These are phyloP conservation scores for Glaciozyma antarctica DNA, from an alignment of 768 basidiomycete genomes.

Conservation along the genomic window DNA sequence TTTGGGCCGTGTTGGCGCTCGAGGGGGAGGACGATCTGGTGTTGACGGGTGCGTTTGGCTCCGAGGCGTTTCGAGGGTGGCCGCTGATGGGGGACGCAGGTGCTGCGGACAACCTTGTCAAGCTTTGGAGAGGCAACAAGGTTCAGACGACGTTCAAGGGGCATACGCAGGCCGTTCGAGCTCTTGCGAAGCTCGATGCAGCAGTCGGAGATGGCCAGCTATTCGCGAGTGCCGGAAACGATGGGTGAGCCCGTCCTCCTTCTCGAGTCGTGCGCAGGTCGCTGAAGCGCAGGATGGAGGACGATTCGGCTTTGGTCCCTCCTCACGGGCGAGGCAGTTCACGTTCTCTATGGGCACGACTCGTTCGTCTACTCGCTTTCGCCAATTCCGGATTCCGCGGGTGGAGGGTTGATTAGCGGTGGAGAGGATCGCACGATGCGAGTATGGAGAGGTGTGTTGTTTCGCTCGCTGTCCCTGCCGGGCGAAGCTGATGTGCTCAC, in stretches of 20 bases:
- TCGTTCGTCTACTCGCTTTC: constrained; percentile 91
- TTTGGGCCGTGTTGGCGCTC: constrained; percentile 82
- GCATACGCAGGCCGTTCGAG: constrained; percentile 80
- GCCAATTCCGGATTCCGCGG: constrained; percentile 55
- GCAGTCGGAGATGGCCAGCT: constrained; percentile 42
- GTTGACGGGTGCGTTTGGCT: constrained; percentile 58
- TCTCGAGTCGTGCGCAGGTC: neutral
- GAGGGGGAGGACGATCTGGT: constrained; percentile 54
- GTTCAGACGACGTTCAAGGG: constrained; percentile 67
- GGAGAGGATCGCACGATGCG: constrained; percentile 91
- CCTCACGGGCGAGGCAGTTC: constrained; percentile 53
- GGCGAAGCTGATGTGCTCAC: constrained; percentile 3
- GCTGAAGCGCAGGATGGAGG: constrained; percentile 42
- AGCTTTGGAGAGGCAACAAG: constrained; percentile 64
- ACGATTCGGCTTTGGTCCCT: constrained; percentile 83
- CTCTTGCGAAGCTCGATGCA: constrained; percentile 59
- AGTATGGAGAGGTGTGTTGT: constrained; percentile 66
- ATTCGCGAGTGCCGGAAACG: constrained; percentile 92
- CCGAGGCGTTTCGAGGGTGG: neutral
- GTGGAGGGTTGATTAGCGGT: constrained; percentile 66
- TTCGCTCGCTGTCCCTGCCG: neutral
- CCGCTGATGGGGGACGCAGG: constrained; percentile 43
- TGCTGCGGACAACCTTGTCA: constrained; percentile 91
- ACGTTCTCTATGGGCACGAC: constrained; percentile 84
- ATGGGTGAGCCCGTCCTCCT: constrained; percentile 51